These are phyloP conservation scores for Alternaria panax DNA, from an alignment of 2,329 filamentous ascomycete species.

Conservation along the genomic window DNA sequence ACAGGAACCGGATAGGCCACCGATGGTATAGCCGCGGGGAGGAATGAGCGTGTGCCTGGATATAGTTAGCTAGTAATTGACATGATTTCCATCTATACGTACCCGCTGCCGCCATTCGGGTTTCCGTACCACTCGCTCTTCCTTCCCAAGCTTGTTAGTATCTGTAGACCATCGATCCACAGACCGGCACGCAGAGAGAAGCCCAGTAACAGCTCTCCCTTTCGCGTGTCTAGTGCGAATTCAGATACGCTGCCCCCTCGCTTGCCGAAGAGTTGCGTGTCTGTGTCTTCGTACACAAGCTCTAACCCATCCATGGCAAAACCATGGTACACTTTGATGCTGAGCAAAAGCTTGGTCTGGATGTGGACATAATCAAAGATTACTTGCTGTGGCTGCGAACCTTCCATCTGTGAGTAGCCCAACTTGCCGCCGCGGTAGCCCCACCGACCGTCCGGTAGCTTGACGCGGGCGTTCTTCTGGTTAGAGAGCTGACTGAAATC, in stretches of 20 bases:
- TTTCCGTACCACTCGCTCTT: slow-evolving; percentile 88
- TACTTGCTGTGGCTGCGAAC: slow-evolving; percentile 73
- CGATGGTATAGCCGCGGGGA: slow-evolving; percentile 86
- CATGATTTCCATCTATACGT: slow-evolving; percentile 55
- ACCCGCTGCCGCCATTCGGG: slow-evolving; percentile 79
- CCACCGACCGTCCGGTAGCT: slow-evolving; percentile 75
- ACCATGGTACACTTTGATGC: slow-evolving; percentile 79
- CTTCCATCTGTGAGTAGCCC: slow-evolving; percentile 75
- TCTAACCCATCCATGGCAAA: slow-evolving; percentile 83
- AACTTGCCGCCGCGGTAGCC: slow-evolving; percentile 80
- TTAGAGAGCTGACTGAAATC: slow-evolving; percentile 74
- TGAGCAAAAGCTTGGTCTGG: slow-evolving; percentile 75
- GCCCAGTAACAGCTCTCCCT: slow-evolving; percentile 85
- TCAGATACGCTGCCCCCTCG: slow-evolving; percentile 73
- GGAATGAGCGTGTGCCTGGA: slow-evolving; percentile 84
- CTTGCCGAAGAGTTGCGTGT: slow-evolving; percentile 86
- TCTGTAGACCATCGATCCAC: slow-evolving; percentile 88
- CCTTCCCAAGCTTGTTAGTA: slow-evolving; percentile 87
- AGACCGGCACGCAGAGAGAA: slow-evolving; percentile 81
- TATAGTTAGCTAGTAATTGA: slow-evolving; percentile 29
- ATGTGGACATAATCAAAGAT: slow-evolving; percentile 71
- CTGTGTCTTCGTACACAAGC: slow-evolving; percentile 89
- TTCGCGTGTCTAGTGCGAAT: slow-evolving; percentile 83
- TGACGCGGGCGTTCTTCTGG: slow-evolving; percentile 72
- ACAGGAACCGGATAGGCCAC: slow-evolving; percentile 84